Evolutionary conservation across 306 rosid genomes (phyloP).

Genomic region (Castanea crenata): DNA sequence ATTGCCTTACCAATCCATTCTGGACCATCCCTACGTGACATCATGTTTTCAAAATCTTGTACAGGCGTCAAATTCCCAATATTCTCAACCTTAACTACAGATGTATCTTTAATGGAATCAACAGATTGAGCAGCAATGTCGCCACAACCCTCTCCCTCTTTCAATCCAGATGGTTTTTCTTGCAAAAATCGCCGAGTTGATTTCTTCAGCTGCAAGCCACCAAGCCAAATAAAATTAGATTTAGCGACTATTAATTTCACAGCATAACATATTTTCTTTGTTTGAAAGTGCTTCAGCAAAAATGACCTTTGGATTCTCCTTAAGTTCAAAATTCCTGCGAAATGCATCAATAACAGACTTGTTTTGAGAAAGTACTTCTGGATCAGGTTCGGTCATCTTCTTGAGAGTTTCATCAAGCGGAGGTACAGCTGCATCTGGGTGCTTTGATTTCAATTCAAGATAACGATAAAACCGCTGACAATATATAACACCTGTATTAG

Average conservation of each 20-base stretch:
- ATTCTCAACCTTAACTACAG: constrained; percentile 50
- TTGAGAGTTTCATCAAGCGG: constrained; percentile 72
- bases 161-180: constrained; percentile 35
- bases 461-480: constrained; percentile 69
- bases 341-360: constrained; percentile 46
- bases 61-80: constrained; percentile 64
- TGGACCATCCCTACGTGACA: constrained; percentile 69
- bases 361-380: constrained; percentile 51
- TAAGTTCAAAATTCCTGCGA: constrained; percentile 44
- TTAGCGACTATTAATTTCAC: background rate
- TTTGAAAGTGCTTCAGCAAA: background rate
- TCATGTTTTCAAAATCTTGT: constrained; percentile 85
- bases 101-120: constrained; percentile 20
- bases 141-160: constrained; percentile 39
- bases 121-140: constrained; percentile 38
- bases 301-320: constrained; percentile 58
- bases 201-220: constrained; percentile 54
- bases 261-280: constrained; percentile 11
- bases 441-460: constrained; percentile 78
- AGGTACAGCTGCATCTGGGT: constrained; percentile 70
- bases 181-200: constrained; percentile 38
- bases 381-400: constrained; percentile 72
- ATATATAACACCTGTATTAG: constrained; percentile 12
- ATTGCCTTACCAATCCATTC: constrained; percentile 76
- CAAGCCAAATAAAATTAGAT: constrained; percentile 22